Percentiles rank a stretch among this genome's conserved stretches.
Conservation (phyloP, 352 stramenopile genomes). For the Pythium aristosporum region DNA sequence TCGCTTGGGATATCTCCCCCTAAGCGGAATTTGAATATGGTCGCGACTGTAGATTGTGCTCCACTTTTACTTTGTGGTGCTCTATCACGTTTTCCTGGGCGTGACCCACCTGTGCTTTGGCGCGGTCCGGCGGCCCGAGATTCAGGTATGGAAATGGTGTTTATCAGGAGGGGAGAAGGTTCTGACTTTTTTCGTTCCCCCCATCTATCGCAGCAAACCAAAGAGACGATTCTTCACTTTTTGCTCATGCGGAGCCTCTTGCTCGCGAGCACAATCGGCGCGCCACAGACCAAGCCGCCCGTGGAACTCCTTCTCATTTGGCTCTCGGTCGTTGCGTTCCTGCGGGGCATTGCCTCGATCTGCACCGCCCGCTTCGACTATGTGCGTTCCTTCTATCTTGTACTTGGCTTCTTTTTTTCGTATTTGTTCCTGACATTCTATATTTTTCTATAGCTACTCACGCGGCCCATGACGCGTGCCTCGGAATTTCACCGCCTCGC, state of each 20-base stretch:
- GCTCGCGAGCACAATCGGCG: conserved; percentile 68
- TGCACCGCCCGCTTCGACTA: conserved; percentile 65
- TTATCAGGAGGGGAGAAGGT: not conserved
- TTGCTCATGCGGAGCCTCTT: conserved; percentile 70
- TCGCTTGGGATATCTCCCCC: not conserved
- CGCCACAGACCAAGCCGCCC: conserved; percentile 32
- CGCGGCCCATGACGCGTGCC: conserved; percentile 57
- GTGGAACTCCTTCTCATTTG: conserved; percentile 59
- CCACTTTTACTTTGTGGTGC: conserved; percentile 65
- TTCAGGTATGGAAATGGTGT: conserved; percentile 30
- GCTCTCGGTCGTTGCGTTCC: conserved; percentile 59
- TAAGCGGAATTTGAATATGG: not conserved
- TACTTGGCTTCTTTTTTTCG: not conserved
- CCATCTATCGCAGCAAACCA: conserved; percentile 47
- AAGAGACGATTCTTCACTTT: conserved; percentile 78
- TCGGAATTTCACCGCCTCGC: conserved; percentile 57
- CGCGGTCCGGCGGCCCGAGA: conserved; percentile 45
- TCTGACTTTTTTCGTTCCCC: not conserved
- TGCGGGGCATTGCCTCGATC: conserved; percentile 60
- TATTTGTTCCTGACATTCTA: not conserved
- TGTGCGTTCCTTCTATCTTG: conserved; percentile 22
- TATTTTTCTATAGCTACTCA: conserved; percentile 38
- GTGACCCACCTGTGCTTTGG: conserved; percentile 48
- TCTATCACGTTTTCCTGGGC: conserved; percentile 65
- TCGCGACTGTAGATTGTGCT: conserved; percentile 49